phyloP scores from a whole-genome alignment of 768 basidiomycete genomes.

The Scleroderma citrinum region DNA sequence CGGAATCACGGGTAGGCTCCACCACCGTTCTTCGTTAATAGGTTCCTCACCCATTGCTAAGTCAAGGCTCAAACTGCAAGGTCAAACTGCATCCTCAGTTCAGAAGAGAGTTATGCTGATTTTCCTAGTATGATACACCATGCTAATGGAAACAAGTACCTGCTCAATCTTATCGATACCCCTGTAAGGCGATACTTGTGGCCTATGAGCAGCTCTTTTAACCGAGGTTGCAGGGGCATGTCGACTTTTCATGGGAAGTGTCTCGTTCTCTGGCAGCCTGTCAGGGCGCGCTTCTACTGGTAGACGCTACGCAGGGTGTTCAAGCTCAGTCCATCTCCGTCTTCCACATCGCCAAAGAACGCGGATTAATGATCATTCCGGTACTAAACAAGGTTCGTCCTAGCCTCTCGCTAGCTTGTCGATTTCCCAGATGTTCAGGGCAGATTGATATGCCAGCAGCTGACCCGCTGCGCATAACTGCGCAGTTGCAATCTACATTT shows the following conservation, averaged over 20 bases:
- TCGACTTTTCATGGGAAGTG: constrained; percentile 98
- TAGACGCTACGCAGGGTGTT: constrained; percentile 96
- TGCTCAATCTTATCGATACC: constrained; percentile 95
- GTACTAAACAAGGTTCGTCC: constrained; percentile 80
- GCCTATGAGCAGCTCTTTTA: background rate
- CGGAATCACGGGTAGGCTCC: constrained; percentile 78
- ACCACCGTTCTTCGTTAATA: background rate
- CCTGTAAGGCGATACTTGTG: constrained; percentile 46
- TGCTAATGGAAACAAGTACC: constrained; percentile 47
- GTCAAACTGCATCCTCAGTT: constrained; percentile 29
- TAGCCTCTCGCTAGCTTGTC: background rate
- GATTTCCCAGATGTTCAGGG: constrained; percentile 1
- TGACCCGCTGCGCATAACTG: constrained; percentile 71
- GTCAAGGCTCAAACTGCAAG: constrained; percentile 96
- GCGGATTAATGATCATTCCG: constrained; percentile 78
- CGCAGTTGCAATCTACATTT: constrained; percentile 78
- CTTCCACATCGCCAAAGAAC: constrained; percentile 80
- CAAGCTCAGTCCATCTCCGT: constrained; percentile 98
- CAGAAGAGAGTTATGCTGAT: constrained; percentile 1
- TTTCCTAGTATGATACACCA: constrained; percentile 69
- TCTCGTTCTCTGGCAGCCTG: constrained; percentile 88
- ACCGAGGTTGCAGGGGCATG: constrained; percentile 65
- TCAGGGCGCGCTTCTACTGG: constrained; percentile 81
- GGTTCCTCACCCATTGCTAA: constrained; percentile 20
- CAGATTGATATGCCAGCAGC: constrained; percentile 93